Evolutionary conservation across 805 yeast species (phyloP).

Genomic region (Kazachstania psychrophila): DNA sequence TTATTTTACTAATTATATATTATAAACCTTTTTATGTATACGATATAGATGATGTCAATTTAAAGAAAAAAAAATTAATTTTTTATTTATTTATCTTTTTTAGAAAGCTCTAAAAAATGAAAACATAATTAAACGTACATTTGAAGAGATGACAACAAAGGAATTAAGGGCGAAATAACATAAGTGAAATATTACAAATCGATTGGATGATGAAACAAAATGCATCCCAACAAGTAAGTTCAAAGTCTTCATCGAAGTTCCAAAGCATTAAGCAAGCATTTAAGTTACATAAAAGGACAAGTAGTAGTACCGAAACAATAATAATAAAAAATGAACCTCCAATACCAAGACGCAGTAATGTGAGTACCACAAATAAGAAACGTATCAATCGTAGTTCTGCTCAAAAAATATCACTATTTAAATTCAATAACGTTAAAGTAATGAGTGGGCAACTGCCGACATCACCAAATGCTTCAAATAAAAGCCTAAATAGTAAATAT

Average conservation of each 20-base stretch:
- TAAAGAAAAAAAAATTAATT: not conserved
- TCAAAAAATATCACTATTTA: constrained; percentile 26
- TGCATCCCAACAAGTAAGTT: not conserved
- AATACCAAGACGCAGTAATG: not conserved
- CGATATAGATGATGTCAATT: constrained; percentile 6
- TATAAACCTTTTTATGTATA: constrained; percentile 5
- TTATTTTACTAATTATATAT: constrained; percentile 2
- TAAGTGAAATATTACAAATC: not conserved
- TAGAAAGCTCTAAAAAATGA: too few relatives aligned
- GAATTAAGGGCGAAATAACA: not conserved
- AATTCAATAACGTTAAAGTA: constrained; percentile 19
- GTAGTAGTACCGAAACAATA: too few relatives aligned
- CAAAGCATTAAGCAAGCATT: not conserved
- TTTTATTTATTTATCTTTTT: not conserved
- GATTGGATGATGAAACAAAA: not conserved
- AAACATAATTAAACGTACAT: too few relatives aligned
- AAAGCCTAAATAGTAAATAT: not conserved
- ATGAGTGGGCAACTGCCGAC: constrained; percentile 9
- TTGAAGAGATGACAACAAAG: not conserved
- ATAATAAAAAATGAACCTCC: not conserved
- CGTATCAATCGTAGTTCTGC: constrained; percentile 20
- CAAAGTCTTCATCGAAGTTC: not conserved
- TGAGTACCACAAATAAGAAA: not conserved
- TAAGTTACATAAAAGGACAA: not conserved
- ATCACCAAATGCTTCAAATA: not conserved